Conservation (phyloP, 1,284 basidiomycete genomes). For the Paramarasmius palmivorus region DNA sequence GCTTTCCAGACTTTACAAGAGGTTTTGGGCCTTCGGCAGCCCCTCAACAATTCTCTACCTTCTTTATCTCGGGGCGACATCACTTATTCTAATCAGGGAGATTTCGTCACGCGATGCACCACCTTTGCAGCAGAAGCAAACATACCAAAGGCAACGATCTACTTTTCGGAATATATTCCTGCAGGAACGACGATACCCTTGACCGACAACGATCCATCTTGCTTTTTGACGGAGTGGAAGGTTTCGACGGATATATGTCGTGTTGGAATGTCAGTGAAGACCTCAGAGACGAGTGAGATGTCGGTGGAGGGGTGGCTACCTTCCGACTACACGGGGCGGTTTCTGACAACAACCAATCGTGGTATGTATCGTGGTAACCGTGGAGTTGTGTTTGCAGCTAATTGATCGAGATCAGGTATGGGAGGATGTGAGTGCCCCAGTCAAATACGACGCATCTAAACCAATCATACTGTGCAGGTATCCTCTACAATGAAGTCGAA, state of each 20-base stretch:
- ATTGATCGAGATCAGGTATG: not conserved
- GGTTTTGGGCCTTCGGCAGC: not conserved
- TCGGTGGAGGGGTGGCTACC: constrained; percentile 16
- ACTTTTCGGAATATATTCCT: not conserved
- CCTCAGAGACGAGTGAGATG: constrained; percentile 6
- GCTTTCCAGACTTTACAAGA: constrained; percentile 4
- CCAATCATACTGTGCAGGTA: not conserved
- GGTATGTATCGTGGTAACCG: not conserved
- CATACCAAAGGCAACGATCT: no score
- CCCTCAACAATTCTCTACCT: not conserved
- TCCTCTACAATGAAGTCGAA: constrained; percentile 9
- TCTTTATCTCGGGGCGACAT: not conserved
- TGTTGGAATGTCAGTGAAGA: constrained; percentile 11
- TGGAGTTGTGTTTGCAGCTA: no score
- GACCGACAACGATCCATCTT: constrained; percentile 7
- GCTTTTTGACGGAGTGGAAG: not conserved
- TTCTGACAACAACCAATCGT: constrained; percentile 3
- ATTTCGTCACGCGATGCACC: constrained; percentile 1
- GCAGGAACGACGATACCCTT: constrained; percentile 8
- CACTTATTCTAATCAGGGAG: not conserved
- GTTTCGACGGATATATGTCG: constrained; percentile 14
- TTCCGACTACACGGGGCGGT: constrained; percentile 10
- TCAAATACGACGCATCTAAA: no score
- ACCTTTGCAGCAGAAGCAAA: not conserved
- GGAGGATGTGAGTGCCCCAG: not conserved